Conservation (phyloP, 2,329 filamentous ascomycete genomes). For the Venturia nashicola region DNA sequence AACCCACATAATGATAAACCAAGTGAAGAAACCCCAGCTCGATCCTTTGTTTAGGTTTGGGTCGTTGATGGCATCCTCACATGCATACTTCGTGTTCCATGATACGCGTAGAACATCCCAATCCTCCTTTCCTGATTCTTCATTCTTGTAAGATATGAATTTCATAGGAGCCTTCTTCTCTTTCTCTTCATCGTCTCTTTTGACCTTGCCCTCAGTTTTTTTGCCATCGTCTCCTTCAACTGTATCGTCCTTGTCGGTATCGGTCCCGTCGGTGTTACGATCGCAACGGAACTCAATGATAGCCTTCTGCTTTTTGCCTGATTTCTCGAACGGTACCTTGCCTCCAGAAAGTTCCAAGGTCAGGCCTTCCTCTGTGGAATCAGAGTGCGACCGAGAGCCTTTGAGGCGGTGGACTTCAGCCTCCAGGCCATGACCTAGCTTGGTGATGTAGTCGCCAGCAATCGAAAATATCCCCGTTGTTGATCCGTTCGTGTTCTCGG, state of each 20-base stretch:
- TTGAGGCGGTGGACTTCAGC: conserved; percentile 3
- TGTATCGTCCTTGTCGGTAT: conserved; percentile 42
- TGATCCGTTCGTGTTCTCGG: conserved; percentile 3
- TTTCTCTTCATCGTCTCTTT: conserved; percentile 18
- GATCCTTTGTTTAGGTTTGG: conserved; percentile 33
- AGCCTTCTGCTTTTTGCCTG: conserved; percentile 51
- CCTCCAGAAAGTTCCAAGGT: conserved; percentile 54
- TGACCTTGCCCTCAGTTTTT: conserved; percentile 15
- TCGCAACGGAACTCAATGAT: conserved; percentile 83
- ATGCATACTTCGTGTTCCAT: conserved; percentile 83
- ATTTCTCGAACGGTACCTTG: conserved; percentile 34
- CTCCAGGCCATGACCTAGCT: conserved; percentile 49
- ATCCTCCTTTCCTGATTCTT: conserved; percentile 36
- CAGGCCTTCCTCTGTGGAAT: conserved; percentile 59
- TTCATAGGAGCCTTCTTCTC: conserved; percentile 46
- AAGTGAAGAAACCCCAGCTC: conserved; percentile 94
- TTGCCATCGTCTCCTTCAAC: conserved; percentile 16
- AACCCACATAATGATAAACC: conserved; percentile 83
- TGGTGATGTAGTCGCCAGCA: conserved; percentile 54
- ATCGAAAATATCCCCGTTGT: conserved; percentile 54
- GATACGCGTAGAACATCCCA: conserved; percentile 58
- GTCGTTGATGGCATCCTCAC: conserved; percentile 39
- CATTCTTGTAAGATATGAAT: conserved; percentile 59
- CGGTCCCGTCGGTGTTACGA: conserved; percentile 16
- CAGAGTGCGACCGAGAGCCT: conserved; percentile 35